phyloP scores from a whole-genome alignment of 169 alveolate species.

The Eimeria tenella region DNA sequence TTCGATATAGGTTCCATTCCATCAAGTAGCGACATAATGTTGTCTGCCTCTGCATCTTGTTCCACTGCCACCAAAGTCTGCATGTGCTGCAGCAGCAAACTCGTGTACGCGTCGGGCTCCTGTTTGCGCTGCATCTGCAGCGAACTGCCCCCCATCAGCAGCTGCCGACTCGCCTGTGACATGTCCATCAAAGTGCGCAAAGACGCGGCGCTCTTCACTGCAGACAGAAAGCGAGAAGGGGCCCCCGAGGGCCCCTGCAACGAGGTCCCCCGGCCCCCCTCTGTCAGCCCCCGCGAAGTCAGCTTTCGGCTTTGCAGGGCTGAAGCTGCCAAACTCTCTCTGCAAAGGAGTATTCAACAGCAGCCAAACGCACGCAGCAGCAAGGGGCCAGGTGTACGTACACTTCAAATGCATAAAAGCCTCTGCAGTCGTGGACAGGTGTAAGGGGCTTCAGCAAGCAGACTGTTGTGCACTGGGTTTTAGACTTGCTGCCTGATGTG shows the following conservation, averaged over 20 bases:
- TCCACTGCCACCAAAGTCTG: neutral
- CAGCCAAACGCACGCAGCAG: neutral
- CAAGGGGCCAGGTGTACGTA: too few relatives aligned
- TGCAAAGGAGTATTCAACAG: neutral
- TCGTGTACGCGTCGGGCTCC: neutral
- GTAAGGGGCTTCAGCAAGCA: too few relatives aligned
- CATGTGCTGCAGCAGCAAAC: neutral
- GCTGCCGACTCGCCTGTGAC: neutral
- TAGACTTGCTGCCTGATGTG: too few relatives aligned
- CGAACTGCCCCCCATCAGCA: neutral
- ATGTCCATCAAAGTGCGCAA: neutral
- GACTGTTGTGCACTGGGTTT: too few relatives aligned
- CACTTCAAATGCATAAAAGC: too few relatives aligned
- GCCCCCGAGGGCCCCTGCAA: neutral
- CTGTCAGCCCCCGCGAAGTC: neutral
- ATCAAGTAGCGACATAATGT: neutral
- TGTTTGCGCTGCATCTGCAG: neutral
- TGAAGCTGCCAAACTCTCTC: neutral
- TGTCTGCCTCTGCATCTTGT: neutral
- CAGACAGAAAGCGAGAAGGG: neutral
- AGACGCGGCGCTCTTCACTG: neutral
- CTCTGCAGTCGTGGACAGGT: too few relatives aligned
- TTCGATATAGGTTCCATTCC: neutral
- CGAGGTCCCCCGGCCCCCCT: neutral
- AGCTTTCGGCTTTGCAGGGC: neutral